phyloP scores from a whole-genome alignment of 345 rosid genomes.

The Rhizophora mangle region DNA sequence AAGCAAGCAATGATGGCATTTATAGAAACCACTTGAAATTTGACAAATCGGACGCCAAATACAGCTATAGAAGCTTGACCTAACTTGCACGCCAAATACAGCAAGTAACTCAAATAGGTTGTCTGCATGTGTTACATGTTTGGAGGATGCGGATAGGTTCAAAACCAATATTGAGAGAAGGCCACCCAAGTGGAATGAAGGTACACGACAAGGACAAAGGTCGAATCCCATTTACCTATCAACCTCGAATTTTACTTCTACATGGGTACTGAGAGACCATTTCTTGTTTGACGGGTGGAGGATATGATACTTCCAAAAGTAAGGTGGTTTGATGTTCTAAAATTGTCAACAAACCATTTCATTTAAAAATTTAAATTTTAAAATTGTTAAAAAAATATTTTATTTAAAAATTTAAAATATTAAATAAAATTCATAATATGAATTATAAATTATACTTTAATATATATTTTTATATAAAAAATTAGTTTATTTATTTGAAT shows the following conservation, averaged over 20 bases:
- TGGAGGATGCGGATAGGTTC: background rate
- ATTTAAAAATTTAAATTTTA: too few relatives aligned
- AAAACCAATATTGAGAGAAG: constrained; percentile 9
- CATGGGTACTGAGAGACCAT: constrained; percentile 7
- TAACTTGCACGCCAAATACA: background rate
- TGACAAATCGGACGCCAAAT: background rate
- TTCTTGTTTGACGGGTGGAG: constrained; percentile 20
- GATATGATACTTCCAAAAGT: constrained; percentile 5
- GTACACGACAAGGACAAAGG: constrained; percentile 7
- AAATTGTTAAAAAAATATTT: too few relatives aligned
- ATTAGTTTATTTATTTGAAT: too few relatives aligned
- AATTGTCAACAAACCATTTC: too few relatives aligned
- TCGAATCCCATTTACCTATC: background rate
- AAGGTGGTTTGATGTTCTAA: background rate
- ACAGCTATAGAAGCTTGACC: constrained; percentile 10
- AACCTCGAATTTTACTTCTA: constrained; percentile 13
- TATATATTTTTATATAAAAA: too few relatives aligned
- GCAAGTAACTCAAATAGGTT: background rate
- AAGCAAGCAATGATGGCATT: background rate
- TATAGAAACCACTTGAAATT: background rate
- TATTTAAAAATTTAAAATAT: too few relatives aligned
- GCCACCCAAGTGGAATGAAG: background rate
- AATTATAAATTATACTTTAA: too few relatives aligned
- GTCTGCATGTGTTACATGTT: background rate
- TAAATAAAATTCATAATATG: too few relatives aligned